Base-by-base conservation (phyloP, 2,329 filamentous ascomycete genomes). In the Colletotrichum graminicola region DNA sequence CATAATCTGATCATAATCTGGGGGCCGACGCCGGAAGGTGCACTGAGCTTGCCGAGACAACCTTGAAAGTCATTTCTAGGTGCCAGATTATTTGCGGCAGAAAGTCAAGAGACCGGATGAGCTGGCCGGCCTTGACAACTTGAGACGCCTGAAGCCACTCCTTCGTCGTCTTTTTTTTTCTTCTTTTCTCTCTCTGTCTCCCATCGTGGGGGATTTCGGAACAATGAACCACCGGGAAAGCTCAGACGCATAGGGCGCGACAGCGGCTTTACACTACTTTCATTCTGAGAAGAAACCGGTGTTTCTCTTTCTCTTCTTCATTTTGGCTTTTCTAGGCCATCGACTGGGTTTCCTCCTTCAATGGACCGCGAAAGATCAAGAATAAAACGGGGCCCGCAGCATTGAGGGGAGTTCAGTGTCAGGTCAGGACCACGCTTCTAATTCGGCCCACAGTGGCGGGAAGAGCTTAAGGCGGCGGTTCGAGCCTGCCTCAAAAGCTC, bases 401-500 rank as follows among this genome's bases (percentile, higher is more conserved):
- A 26, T 51, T 32, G 45, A 36, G 8, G n/a, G 55, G 16, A 39
- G 34, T 23, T n/a, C 34, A 45, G 43, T 45, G 57, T 32, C 41
- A 62, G 55, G 52, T 36, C 41, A 62, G 55, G 52, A 63, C 34
- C 36, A 51, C 45, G 60, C 59, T 69, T 62, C 59, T 43, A 54
- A 41, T 55, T 49, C 54, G 60, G 59, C 60, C 66, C 69, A 60
- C 57, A n/a, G 32, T 43, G 23, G 36, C 14, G 51, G 32, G 29
- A 52, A 11, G 47, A 52, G 59, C 59, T 63, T 36, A 34, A 59
- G 52, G 57, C 62, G 64, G 57, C 65, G 45, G 64, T 68, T 71
- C 57, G 59, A 63, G 64, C 68, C 68, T 68, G 8, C 54, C 34
- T 34, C 34, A 36, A 67, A 63, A 63, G 68, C 65, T 71, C 68